These are phyloP conservation scores for Cymodocea nodosa DNA, from an alignment of 116 monocot genomes.

Conservation along the genomic window DNA sequence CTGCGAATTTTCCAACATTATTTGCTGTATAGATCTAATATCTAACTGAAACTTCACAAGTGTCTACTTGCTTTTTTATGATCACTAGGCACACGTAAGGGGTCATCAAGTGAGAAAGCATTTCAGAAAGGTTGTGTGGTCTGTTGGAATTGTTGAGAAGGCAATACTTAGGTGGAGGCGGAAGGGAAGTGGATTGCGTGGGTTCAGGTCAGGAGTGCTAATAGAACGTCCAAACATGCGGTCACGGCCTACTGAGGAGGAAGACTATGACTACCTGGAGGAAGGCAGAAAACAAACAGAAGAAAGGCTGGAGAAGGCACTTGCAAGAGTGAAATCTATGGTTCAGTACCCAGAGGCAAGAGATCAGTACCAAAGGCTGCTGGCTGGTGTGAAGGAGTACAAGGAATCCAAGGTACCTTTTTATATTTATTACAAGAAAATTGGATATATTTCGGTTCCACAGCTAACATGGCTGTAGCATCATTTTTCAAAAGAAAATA, in stretches of 20 bases:
- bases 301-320: constrained; percentile 66
- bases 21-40: no score
- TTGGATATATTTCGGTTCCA: background rate
- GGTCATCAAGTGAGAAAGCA: constrained; percentile 94
- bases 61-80: background rate
- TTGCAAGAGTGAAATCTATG: constrained; percentile 93
- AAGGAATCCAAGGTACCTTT: constrained; percentile 25
- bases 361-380: constrained; percentile 75
- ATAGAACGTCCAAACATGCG: constrained; percentile 22
- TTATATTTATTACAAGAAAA: background rate
- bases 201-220: constrained; percentile 49
- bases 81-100: constrained; percentile 65
- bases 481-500: background rate
- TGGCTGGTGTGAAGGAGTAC: constrained; percentile 29
- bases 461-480: background rate
- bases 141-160: constrained; percentile 94
- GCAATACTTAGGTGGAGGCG: constrained; percentile 84
- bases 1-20: no score
- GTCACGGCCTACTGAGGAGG: constrained; percentile 19
- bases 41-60: no score
- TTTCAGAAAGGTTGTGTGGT: constrained; percentile 57
- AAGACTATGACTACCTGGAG: constrained; percentile 77
- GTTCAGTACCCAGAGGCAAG: constrained; percentile 94
- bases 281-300: constrained; percentile 78
- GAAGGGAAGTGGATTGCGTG: constrained; percentile 76